These are phyloP conservation scores for Cordyceps fumosorosea DNA, from an alignment of 2,329 filamentous ascomycete genomes.

Conservation along the genomic window DNA sequence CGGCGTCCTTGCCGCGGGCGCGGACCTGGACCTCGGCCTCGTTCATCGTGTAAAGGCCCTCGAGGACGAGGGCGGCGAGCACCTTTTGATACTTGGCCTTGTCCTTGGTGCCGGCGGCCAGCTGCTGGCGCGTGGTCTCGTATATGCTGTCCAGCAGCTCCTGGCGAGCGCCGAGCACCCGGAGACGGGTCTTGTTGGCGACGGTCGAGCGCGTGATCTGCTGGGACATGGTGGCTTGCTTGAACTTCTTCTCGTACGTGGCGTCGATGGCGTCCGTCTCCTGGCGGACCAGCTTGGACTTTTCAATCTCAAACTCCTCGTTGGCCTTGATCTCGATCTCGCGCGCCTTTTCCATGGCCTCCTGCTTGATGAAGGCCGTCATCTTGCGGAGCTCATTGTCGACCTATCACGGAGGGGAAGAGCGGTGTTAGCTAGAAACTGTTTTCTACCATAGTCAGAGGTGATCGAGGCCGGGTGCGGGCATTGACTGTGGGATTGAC, in stretches of 20 bases:
- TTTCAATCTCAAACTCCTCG: conserved; percentile 98
- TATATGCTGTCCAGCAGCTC: conserved; percentile 88
- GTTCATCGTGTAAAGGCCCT: conserved; percentile 82
- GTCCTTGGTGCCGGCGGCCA: conserved; percentile 59
- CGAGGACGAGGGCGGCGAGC: conserved; percentile 75
- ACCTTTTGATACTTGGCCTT: conserved; percentile 67
- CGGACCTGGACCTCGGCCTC: conserved; percentile 72
- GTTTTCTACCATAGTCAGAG: not conserved
- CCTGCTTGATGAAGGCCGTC: conserved; percentile 99
- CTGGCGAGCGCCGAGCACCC: conserved; percentile 80
- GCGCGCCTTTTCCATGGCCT: conserved; percentile 91
- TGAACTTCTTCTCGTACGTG: conserved; percentile 97
- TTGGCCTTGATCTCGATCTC: conserved; percentile 98
- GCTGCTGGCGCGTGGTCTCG: conserved; percentile 67
- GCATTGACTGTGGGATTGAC: conserved; percentile 2
- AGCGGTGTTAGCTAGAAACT: not conserved
- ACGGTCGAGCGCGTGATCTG: conserved; percentile 97
- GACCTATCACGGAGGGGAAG: conserved; percentile 53
- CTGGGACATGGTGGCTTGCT: conserved; percentile 96
- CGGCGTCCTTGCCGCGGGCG: conserved; percentile 73
- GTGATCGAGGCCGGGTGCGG: conserved; percentile 1
- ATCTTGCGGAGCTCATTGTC: conserved; percentile 98
- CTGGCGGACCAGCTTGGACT: conserved; percentile 94
- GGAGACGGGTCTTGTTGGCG: conserved; percentile 90
- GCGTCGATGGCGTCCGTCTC: conserved; percentile 90